A percentile compares a stretch with the other conserved stretches of the same genome.
Evolutionary conservation across 495 filamentous ascomycete genomes (phyloP).

Genomic region (Aspergillus sclerotiicarbonarius): DNA sequence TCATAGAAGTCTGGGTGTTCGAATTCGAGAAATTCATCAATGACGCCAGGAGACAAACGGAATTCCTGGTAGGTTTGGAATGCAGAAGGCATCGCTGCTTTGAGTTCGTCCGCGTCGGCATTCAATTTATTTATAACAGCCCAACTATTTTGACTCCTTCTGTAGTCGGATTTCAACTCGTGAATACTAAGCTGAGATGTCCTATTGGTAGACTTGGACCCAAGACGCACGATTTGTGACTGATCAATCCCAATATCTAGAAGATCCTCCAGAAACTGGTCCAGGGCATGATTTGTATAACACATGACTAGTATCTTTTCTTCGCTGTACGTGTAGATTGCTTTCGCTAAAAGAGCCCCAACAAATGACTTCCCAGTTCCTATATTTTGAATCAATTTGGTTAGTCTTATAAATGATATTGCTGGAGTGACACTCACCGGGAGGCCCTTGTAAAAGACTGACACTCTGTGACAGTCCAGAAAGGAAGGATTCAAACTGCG

Average conservation of each 20-base stretch:
- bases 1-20: constrained; percentile 54
- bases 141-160: constrained; percentile 31
- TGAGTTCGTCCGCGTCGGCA: constrained; percentile 19
- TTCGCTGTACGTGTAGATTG: constrained; percentile 48
- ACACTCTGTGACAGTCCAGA: constrained; percentile 53
- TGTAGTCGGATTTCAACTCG: constrained; percentile 38
- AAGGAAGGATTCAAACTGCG: constrained; percentile 58
- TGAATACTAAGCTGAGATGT: constrained; percentile 50
- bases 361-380: constrained; percentile 82
- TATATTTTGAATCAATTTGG: constrained; percentile 25
- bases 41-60: constrained; percentile 26
- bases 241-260: constrained; percentile 58
- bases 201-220: constrained; percentile 55
- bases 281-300: constrained; percentile 71
- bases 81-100: constrained; percentile 14
- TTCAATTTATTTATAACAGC: constrained; percentile 40
- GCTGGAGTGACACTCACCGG: constrained; percentile 48
- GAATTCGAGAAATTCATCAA: constrained; percentile 63
- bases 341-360: constrained; percentile 65
- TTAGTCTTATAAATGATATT: background rate
- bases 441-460: constrained; percentile 72
- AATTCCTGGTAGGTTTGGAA: constrained; percentile 28
- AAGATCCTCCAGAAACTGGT: constrained; percentile 73
- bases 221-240: constrained; percentile 61
- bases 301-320: constrained; percentile 62